Conservation (phyloP, 495 filamentous ascomycete genomes). For the Diplogelasinospora grovesii region DNA sequence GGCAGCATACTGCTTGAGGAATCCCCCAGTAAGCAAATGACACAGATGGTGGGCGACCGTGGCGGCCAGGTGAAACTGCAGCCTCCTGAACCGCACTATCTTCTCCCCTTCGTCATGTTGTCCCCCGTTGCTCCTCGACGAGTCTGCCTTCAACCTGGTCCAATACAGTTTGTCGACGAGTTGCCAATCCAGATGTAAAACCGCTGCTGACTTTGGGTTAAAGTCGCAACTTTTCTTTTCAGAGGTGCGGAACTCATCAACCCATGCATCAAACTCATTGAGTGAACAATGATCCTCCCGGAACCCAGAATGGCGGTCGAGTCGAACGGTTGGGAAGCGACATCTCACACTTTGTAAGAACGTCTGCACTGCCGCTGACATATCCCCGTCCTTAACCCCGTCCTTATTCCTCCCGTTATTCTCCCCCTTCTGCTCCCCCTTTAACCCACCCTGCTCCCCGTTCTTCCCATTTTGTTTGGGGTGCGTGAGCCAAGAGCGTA, state of each 20-base stretch:
- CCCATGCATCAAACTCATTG: constrained; percentile 1
- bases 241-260: constrained; percentile 4
- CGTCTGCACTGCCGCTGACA: constrained; percentile 7
- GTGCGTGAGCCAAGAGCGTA: too few relatives aligned
- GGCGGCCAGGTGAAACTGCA: constrained; percentile 16
- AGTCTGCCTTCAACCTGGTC: constrained; percentile 14
- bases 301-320: constrained; percentile 15
- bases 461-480: too few relatives aligned
- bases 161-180: constrained; percentile 18
- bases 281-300: constrained; percentile 5
- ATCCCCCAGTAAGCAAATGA: constrained; percentile 18
- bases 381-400: constrained; percentile 9
- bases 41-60: constrained; percentile 19
- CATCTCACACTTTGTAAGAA: constrained; percentile 14
- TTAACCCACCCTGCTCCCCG: too few relatives aligned
- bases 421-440: too few relatives aligned
- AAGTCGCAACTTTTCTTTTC: constrained; percentile 4
- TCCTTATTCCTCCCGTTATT: constrained; percentile 11
- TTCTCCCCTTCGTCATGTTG: constrained; percentile 5
- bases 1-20: constrained; percentile 7
- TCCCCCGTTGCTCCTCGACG: constrained; percentile 6
- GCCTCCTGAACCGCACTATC: constrained; percentile 9
- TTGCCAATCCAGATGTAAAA: constrained; percentile 14
- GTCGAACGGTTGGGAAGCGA: constrained; percentile 13
- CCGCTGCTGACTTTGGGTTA: constrained; percentile 13